These are phyloP conservation scores for Cornus controversa DNA, from an alignment of 148 eudicot species.

Conservation along the genomic window DNA sequence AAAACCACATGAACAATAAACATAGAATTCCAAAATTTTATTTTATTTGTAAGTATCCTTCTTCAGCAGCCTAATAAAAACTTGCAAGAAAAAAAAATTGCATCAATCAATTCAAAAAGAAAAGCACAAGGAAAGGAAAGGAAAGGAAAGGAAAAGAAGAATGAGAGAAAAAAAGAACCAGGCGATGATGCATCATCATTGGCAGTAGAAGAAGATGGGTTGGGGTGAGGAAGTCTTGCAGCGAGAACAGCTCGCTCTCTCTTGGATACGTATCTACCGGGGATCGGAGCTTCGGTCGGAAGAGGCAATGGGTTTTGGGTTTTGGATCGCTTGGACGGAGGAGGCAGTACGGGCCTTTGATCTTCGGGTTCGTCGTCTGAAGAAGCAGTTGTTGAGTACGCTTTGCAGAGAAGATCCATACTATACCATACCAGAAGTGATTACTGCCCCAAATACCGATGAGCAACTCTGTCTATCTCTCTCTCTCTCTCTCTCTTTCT, in stretches of 20 bases:
- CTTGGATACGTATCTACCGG: constrained; percentile 52
- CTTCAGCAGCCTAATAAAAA: too few species aligned
- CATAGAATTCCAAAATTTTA: not conserved
- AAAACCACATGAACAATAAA: not conserved
- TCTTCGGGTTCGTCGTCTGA: constrained; percentile 35
- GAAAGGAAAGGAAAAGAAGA: not conserved
- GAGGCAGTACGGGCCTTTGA: constrained; percentile 13
- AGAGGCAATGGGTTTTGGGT: not conserved
- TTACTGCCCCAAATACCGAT: too few species aligned
- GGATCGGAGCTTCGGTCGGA: constrained; percentile 28
- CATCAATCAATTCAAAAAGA: not conserved
- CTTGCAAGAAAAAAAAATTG: too few species aligned
- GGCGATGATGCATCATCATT: constrained; percentile 6
- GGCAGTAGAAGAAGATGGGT: not conserved
- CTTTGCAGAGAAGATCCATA: constrained; percentile 46
- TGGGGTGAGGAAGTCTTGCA: constrained; percentile 12
- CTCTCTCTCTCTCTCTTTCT: too few species aligned
- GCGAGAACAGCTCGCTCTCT: constrained; percentile 38
- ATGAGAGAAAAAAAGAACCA: constrained; percentile 24
- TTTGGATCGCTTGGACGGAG: constrained; percentile 30
- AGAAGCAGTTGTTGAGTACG: constrained; percentile 40
- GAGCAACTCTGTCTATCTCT: too few species aligned
- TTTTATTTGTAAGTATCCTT: too few species aligned
- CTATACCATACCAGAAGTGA: too few species aligned
- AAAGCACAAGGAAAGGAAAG: not conserved